Base-by-base conservation (phyloP, 352 stramenopile species). In the Thalassiosira livingstoniorum region DNA sequence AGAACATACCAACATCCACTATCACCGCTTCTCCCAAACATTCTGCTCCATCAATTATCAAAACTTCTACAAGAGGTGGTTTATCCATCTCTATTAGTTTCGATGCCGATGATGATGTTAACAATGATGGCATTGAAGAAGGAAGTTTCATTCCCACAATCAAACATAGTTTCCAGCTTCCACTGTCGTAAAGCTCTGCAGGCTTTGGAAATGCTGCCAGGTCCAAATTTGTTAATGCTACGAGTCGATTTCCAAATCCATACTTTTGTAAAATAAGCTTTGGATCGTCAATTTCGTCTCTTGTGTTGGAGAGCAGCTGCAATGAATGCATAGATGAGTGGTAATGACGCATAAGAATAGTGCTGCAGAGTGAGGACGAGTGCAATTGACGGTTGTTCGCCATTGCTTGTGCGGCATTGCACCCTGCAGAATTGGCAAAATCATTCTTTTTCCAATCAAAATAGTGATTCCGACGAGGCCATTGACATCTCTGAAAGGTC, bases 171-270 rank as follows among this genome's bases (percentile, higher is more conserved):
- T 86, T 82, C 37, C 47, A 76, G 25, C 13, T 72, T 34, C 83
- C 78, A 51, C 82, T 67, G 13, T 85, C 64, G 70, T 89, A 87
- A 27, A 88, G 51, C 74, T 92, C 87, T 0, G 79, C 86, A 39
- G 81, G 51, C 27, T 91, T 55, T 37, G 79, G 79, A 51, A 54
- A 15, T 31, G 21, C 11, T 5, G 58, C 66, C 11, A 86, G 67
- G 32, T 73, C 27, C 34, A 21, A n/a, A 65, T 57, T 39, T 35
- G 29, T 45, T n/a, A 84, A 32, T 34, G 54, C 72, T 25, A 81
- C 27, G 21, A 88, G 27, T 15, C 82, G 82, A 43, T 55, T 25
- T 3, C 66, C 77, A 60, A 82, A 83, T 35, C 82, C 82, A 64
- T 75, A 77, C 51, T 74, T 71, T 70, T 53, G 54, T 4, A 88